These are phyloP conservation scores for Diaporthe sp. DNA, from an alignment of 2,329 filamentous ascomycete species.

Conservation along the genomic window DNA sequence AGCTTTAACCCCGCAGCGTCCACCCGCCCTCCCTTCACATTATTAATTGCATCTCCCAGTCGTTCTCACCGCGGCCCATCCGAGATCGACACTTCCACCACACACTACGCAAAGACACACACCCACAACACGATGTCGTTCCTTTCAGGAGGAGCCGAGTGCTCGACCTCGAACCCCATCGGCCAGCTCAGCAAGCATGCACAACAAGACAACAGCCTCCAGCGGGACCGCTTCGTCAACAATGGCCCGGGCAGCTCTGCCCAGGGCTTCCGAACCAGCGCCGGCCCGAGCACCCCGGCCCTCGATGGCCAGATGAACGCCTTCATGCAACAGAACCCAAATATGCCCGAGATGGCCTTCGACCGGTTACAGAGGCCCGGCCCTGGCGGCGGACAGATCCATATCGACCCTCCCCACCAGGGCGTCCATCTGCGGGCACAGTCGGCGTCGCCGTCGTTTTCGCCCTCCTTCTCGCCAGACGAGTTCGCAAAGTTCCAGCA, in stretches of 20 bases:
- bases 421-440: slow-evolving; percentile 66
- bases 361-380: slow-evolving; percentile 52
- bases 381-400: slow-evolving; percentile 54
- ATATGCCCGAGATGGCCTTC: slow-evolving; percentile 67
- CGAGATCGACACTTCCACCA: slow-evolving; percentile 1
- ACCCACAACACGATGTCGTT: slow-evolving; percentile 81
- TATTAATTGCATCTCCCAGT: not conserved
- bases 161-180: slow-evolving; percentile 96
- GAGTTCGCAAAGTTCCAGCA: slow-evolving; percentile 93
- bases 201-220: slow-evolving; percentile 94
- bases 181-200: slow-evolving; percentile 98
- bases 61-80: not conserved
- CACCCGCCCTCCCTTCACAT: not conserved
- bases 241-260: slow-evolving; percentile 66
- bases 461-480: slow-evolving; percentile 81
- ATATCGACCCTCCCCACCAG: slow-evolving; percentile 62
- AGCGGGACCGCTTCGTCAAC: slow-evolving; percentile 89
- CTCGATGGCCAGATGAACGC: slow-evolving; percentile 79
- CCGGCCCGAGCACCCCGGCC: slow-evolving; percentile 33
- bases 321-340: slow-evolving; percentile 86
- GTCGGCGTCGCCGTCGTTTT: slow-evolving; percentile 69
- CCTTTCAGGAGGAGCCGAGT: slow-evolving; percentile 88
- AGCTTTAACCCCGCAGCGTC: not conserved
- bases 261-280: slow-evolving; percentile 39
- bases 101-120: not conserved